Percentiles rank a stretch among this genome's conserved stretches.
These are phyloP conservation scores for Bipolaris bicolor DNA, from an alignment of 2,329 filamentous ascomycete species.

Conservation along the genomic window DNA sequence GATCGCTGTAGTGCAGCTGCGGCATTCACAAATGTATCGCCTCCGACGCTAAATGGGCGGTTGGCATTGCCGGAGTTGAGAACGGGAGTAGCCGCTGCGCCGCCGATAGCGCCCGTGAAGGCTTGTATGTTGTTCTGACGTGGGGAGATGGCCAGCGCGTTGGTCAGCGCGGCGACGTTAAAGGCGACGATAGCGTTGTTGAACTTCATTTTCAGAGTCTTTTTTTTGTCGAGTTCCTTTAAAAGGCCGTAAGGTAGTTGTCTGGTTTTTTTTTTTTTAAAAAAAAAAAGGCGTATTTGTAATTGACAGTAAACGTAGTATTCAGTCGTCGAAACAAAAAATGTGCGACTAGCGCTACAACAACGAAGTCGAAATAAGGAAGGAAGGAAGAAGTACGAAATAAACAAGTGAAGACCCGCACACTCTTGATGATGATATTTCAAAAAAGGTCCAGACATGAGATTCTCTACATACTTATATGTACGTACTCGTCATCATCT, in stretches of 20 bases:
- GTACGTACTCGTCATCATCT: too few species aligned
- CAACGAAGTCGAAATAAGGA: background rate
- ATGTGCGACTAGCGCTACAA: slow-evolving; percentile 29
- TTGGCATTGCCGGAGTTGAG: slow-evolving; percentile 58
- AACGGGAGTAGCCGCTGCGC: slow-evolving; percentile 60
- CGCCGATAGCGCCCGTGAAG: slow-evolving; percentile 58
- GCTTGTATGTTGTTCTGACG: slow-evolving; percentile 41
- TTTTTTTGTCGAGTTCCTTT: background rate
- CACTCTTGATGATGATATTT: background rate
- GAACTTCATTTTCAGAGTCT: slow-evolving; percentile 34
- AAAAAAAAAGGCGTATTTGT: too few species aligned
- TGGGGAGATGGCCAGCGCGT: slow-evolving; percentile 27
- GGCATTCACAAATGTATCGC: slow-evolving; percentile 59
- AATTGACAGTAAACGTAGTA: too few species aligned
- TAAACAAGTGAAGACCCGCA: background rate
- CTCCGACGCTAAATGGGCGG: slow-evolving; percentile 43
- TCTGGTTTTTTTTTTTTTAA: too few species aligned
- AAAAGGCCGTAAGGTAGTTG: background rate
- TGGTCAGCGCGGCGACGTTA: slow-evolving; percentile 23
- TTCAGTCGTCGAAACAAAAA: background rate
- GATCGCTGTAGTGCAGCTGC: slow-evolving; percentile 64
- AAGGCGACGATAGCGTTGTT: slow-evolving; percentile 23
- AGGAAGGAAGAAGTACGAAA: background rate
- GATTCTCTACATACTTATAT: too few species aligned
- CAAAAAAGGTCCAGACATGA: too few species aligned